These are phyloP conservation scores for Byssochlamys sp. DNA, from an alignment of 2,329 filamentous ascomycete species.

Conservation along the genomic window DNA sequence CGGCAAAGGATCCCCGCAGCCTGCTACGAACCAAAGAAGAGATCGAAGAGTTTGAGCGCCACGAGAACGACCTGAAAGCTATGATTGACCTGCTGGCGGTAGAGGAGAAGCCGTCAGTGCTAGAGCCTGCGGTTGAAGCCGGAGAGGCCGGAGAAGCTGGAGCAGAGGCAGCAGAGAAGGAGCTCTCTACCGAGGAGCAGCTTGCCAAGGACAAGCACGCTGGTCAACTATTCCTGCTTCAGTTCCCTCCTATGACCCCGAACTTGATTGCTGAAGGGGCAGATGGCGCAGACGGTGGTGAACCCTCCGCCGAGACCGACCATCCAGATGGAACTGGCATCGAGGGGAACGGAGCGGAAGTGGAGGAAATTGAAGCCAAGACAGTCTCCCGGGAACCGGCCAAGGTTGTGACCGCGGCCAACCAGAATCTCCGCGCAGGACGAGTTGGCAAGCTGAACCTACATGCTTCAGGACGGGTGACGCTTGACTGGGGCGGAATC, in stretches of 20 bases:
- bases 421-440: conserved; percentile 41
- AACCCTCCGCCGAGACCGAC: conserved; percentile 1
- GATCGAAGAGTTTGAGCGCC: conserved; percentile 33
- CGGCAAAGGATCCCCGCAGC: conserved; percentile 20
- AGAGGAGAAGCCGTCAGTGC: conserved; percentile 3
- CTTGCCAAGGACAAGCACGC: conserved; percentile 33
- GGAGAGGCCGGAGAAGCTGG: conserved; percentile 10
- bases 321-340: conserved; percentile 8
- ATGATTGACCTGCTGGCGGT: conserved; percentile 29
- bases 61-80: conserved; percentile 30
- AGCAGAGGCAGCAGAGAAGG: conserved; percentile 6
- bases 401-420: conserved; percentile 31
- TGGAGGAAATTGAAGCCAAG: conserved; percentile 12
- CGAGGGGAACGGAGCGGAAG: conserved; percentile 20
- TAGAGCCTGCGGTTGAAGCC: neutral
- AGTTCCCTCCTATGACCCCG: conserved; percentile 55
- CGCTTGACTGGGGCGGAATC: conserved; percentile 54
- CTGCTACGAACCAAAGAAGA: conserved; percentile 33
- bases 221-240: conserved; percentile 53
- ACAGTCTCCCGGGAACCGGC: conserved; percentile 9
- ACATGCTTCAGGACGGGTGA: conserved; percentile 52
- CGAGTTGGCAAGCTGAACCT: conserved; percentile 53
- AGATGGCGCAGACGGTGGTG: conserved; percentile 2
- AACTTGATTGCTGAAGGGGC: conserved; percentile 34
- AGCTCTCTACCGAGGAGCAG: conserved; percentile 16